Evolutionary conservation across 1,284 basidiomycete species (phyloP).

Genomic region (Cutaneotrichosporon dermatis): DNA sequence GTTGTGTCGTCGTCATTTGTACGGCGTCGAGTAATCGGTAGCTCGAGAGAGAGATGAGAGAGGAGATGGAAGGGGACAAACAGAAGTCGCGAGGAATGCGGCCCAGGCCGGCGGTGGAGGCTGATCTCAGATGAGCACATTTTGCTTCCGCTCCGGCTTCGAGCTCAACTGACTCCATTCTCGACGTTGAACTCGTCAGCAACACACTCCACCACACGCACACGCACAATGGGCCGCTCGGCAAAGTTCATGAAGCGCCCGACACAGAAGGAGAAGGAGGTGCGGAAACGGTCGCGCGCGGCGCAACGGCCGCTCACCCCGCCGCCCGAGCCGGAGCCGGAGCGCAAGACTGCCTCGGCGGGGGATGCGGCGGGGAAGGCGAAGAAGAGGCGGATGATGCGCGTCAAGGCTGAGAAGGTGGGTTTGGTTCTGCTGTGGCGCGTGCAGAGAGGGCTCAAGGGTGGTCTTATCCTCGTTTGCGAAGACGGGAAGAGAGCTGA

Average conservation of each 20-base stretch:
- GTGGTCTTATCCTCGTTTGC: too few species aligned
- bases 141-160: too few species aligned
- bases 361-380: conserved; percentile 1
- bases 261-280: conserved; percentile 33
- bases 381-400: conserved; percentile 19
- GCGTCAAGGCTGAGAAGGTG: conserved; percentile 21
- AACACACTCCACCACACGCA: too few species aligned
- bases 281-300: conserved; percentile 31
- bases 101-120: too few species aligned
- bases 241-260: conserved; percentile 40
- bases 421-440: conserved; percentile 23
- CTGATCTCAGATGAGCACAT: too few species aligned
- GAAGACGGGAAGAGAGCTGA: conserved; percentile 24
- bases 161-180: too few species aligned
- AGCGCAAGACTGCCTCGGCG: background rate
- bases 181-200: too few species aligned
- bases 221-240: conserved; percentile 40
- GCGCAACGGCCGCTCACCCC: conserved; percentile 25
- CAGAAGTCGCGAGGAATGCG: too few species aligned
- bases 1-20: too few species aligned
- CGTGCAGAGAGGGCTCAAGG: conserved; percentile 27
- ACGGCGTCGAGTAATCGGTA: too few species aligned
- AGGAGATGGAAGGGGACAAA: too few species aligned
- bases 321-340: conserved; percentile 3
- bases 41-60: too few species aligned